phyloP scores from a whole-genome alignment of 352 stramenopile species.

The Phytophthora sansomeana region DNA sequence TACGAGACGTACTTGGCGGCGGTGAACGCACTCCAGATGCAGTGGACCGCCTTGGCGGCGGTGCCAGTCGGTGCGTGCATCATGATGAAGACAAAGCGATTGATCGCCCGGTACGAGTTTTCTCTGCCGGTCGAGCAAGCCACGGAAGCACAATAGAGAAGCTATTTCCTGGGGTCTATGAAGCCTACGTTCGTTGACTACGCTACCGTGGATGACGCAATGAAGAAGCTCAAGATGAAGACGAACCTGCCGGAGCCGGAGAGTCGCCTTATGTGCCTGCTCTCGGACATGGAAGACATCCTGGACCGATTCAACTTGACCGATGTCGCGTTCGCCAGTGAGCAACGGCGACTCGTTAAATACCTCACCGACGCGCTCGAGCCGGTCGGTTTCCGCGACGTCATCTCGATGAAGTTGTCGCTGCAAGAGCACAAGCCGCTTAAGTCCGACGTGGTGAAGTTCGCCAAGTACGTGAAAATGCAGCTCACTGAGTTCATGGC shows the following conservation, averaged over 20 bases:
- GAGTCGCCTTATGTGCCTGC: background rate
- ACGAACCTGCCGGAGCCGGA: background rate
- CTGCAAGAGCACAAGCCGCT: background rate
- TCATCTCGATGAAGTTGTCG: background rate
- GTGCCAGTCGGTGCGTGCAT: constrained; percentile 1
- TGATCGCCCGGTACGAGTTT: no score
- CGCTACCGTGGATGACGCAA: background rate
- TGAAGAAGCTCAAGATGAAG: background rate
- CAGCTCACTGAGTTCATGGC: constrained; percentile 2
- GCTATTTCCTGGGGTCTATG: background rate
- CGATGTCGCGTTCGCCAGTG: background rate
- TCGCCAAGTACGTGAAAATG: background rate
- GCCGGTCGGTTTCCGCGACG: background rate
- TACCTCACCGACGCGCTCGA: background rate
- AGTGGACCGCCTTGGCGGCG: background rate
- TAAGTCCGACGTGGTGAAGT: background rate
- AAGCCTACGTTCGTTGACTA: background rate
- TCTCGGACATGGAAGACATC: background rate
- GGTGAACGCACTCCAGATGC: constrained; percentile 4
- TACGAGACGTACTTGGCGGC: constrained; percentile 3
- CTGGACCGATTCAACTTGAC: constrained; percentile 7
- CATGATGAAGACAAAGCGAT: background rate
- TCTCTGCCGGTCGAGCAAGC: background rate
- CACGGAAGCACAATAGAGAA: background rate
- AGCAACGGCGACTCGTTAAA: background rate